Base-by-base conservation (phyloP, 1,284 basidiomycete species). In the Pseudozyma pruni region DNA sequence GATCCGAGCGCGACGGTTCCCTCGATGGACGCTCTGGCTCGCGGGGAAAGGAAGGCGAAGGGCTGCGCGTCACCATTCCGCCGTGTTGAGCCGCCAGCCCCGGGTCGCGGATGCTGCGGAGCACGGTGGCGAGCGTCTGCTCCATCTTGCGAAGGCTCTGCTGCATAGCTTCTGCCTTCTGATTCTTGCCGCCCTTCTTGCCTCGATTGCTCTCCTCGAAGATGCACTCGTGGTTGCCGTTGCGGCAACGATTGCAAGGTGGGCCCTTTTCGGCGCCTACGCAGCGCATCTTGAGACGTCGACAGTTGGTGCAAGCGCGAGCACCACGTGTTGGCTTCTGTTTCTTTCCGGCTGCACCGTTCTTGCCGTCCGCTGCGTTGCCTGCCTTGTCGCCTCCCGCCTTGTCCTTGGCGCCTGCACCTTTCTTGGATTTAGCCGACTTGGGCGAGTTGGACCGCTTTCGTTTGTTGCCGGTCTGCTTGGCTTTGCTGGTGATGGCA, bases 241-340 rank as follows among this genome's bases (percentile, higher is more conserved):
- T 78, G 42, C 64, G 57, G 48, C 85, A 78, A 31, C 85, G 84
- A 69, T 93, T 94, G 85, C 94, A 97, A 0, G 94, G 93, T 0
- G 92, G 91, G 0, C 92, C 93, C 32, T 94, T 83, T 78, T 96
- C 94, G 2, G 92, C 92, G 33, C 91, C 93, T 17, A 96, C 92
- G 74, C 95, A 98, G 74, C 95, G 92, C 95, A 98, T 98, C 86
- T 98, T 98, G 68, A 98, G 89, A 44, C 93, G 90, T 31, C 95
- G 89, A 83, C 95, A 98, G 29, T 94, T 92, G 0, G 91, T 93
- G 74, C 94, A 96, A 0, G 94, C 94, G 49, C 92, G 93, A 72
- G 27, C 63, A 25, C 80, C 80, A 13, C 81, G 75, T 14, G 79
- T 81, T 0, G 80, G 74, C 45, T 82, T 82, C 23, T 75, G 72